Percentiles rank a stretch among this genome's conserved stretches.
These are phyloP conservation scores for Mediolabrus comicus DNA, from an alignment of 108 stramenopile genomes.

Conservation along the genomic window DNA sequence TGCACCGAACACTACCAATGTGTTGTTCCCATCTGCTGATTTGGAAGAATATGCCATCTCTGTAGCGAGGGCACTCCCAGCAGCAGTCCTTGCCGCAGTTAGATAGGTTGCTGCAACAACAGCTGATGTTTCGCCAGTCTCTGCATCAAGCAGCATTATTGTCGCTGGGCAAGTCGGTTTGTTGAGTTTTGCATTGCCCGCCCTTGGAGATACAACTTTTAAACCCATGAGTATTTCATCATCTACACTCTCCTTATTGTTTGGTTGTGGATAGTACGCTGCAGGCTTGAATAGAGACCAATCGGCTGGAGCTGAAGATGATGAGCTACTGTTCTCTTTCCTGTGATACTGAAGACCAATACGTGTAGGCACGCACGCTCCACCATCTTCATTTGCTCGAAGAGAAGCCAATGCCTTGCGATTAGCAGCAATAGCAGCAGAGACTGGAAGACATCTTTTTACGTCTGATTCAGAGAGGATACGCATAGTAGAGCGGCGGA, in stretches of 20 bases:
- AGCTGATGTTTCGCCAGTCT: conserved; percentile 68
- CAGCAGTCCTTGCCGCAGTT: conserved; percentile 80
- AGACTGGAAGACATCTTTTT: conserved; percentile 47
- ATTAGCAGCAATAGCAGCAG: conserved; percentile 59
- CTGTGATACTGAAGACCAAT: conserved; percentile 54
- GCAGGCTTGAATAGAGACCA: conserved; percentile 87
- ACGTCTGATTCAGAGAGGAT: conserved; percentile 69
- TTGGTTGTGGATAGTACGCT: conserved; percentile 44
- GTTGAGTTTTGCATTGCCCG: conserved; percentile 53
- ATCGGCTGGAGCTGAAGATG: conserved; percentile 39
- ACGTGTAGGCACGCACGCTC: conserved; percentile 58
- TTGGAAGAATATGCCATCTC: conserved; percentile 30
- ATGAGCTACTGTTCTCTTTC: neutral
- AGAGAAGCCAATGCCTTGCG: conserved; percentile 56
- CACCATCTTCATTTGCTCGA: conserved; percentile 30
- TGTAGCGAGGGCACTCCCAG: conserved; percentile 74
- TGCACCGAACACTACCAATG: conserved; percentile 78
- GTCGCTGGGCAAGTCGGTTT: conserved; percentile 74
- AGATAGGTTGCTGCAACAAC: conserved; percentile 74
- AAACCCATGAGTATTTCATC: conserved; percentile 58
- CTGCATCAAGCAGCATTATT: conserved; percentile 63
- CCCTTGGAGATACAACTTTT: conserved; percentile 67
- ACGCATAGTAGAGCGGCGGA: conserved; percentile 39
- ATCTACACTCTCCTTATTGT: neutral
- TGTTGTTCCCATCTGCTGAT: conserved; percentile 7